These are phyloP conservation scores for Herpetomonas muscarum DNA, from an alignment of 208 protist genomes.

Conservation along the genomic window DNA sequence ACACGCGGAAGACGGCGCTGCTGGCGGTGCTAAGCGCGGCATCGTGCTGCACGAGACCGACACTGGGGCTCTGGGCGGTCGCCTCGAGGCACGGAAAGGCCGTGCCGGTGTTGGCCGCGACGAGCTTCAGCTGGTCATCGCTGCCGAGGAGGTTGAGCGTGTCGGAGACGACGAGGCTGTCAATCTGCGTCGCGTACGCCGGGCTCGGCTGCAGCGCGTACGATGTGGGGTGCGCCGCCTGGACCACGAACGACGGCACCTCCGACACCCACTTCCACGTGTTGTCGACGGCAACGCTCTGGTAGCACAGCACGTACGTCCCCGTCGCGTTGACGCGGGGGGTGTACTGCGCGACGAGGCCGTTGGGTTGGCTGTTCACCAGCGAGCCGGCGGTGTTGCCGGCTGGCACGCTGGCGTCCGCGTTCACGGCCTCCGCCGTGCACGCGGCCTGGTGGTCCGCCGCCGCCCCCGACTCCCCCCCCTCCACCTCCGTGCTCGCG, in stretches of 20 bases:
- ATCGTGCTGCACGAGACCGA: constrained; percentile 35
- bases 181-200: constrained; percentile 57
- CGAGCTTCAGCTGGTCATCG: constrained; percentile 50
- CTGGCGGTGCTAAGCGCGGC: constrained; percentile 33
- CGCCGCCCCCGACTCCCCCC: constrained; percentile 7
- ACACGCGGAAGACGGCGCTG: constrained; percentile 54
- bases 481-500: neutral
- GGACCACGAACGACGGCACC: constrained; percentile 59
- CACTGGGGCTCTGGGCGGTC: constrained; percentile 23
- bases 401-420: constrained; percentile 37
- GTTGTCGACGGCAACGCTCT: constrained; percentile 37
- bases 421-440: constrained; percentile 47
- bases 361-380: constrained; percentile 33
- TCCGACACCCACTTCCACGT: constrained; percentile 60
- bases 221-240: constrained; percentile 43
- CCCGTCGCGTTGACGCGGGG: constrained; percentile 69
- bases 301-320: constrained; percentile 81
- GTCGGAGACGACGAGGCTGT: constrained; percentile 42
- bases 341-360: constrained; percentile 50
- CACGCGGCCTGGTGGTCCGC: constrained; percentile 34
- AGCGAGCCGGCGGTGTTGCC: constrained; percentile 36
- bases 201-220: constrained; percentile 42
- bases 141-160: constrained; percentile 16
- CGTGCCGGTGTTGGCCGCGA: constrained; percentile 14
- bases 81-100: constrained; percentile 55